phyloP scores from a whole-genome alignment of 106 monocot genomes.

The Phalaenopsis equestris region DNA sequence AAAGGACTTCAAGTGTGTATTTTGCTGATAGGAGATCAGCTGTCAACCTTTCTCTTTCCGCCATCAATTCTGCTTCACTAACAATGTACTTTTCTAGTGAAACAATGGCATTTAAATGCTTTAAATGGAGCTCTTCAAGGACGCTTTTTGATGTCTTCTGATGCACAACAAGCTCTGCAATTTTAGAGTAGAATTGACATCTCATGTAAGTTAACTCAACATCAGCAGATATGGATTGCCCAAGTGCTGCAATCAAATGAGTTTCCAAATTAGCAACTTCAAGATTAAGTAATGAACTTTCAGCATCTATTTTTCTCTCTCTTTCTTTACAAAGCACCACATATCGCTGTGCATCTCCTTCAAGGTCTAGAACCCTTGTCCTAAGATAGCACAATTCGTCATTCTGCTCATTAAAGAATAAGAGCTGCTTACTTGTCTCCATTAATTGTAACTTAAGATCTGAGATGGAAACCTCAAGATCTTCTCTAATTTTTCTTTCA shows the following conservation, averaged over 20 bases:
- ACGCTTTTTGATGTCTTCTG: slow-evolving; percentile 14
- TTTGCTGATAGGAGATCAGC: slow-evolving; percentile 21
- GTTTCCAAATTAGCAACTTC: slow-evolving; percentile 38
- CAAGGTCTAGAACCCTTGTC: slow-evolving; percentile 35
- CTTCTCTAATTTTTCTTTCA: slow-evolving; percentile 28
- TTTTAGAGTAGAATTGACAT: slow-evolving; percentile 25
- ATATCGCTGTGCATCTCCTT: slow-evolving; percentile 37
- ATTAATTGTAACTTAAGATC: slow-evolving; percentile 49
- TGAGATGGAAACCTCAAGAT: slow-evolving; percentile 42
- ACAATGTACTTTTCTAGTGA: slow-evolving; percentile 12
- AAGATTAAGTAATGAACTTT: slow-evolving; percentile 22
- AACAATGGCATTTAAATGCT: slow-evolving; percentile 17
- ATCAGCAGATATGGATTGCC: slow-evolving; percentile 37
- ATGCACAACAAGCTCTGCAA: slow-evolving; percentile 22
- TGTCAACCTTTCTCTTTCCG: slow-evolving; percentile 36
- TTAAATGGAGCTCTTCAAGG: slow-evolving; percentile 29
- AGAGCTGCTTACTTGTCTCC: slow-evolving; percentile 39
- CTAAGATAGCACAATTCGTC: slow-evolving; percentile 38
- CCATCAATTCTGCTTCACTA: slow-evolving; percentile 24
- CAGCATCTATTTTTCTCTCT: slow-evolving; percentile 18
- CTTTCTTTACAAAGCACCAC: slow-evolving; percentile 30
- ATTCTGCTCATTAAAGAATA: slow-evolving; percentile 46
- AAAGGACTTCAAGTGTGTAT: slow-evolving; percentile 22
- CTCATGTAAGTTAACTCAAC: slow-evolving; percentile 46
- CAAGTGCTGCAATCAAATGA: slow-evolving; percentile 24